Percentiles rank a stretch among this genome's conserved stretches.
These are phyloP conservation scores for Austroboletus eburneus DNA, from an alignment of 768 basidiomycete species.

Conservation along the genomic window DNA sequence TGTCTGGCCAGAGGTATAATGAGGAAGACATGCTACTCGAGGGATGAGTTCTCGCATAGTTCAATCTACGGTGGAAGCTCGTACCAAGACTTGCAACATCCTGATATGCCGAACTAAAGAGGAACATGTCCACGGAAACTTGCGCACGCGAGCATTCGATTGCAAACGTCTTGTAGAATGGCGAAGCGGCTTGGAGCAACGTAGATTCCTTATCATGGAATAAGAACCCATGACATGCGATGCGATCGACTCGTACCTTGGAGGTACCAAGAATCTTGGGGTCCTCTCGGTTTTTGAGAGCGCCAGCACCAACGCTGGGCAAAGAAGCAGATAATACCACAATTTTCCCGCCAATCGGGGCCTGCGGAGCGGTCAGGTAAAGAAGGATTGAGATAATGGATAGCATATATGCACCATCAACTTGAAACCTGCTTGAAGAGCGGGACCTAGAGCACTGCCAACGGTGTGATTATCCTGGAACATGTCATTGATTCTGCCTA, in stretches of 20 bases:
- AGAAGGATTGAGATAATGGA: background rate
- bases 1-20: conserved; percentile 97
- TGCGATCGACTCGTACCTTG: conserved; percentile 51
- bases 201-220: conserved; percentile 66
- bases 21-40: conserved; percentile 75
- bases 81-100: conserved; percentile 91
- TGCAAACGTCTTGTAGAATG: conserved; percentile 98
- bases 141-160: conserved; percentile 97
- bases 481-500: conserved; percentile 89
- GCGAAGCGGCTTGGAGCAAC: conserved; percentile 86
- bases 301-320: conserved; percentile 84
- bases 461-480: conserved; percentile 94
- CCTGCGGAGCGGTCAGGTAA: conserved; percentile 38
- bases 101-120: conserved; percentile 90
- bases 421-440: conserved; percentile 93
- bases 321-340: conserved; percentile 80
- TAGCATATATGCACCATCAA: conserved; percentile 58
- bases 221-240: conserved; percentile 1
- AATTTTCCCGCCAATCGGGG: conserved; percentile 93
- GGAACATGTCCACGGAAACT: conserved; percentile 98
- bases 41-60: background rate
- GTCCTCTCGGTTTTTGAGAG: conserved; percentile 95
- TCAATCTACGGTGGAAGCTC: background rate
- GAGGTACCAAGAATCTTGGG: conserved; percentile 92
- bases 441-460: conserved; percentile 92